These are phyloP conservation scores for Globisporangium splendens DNA, from an alignment of 352 stramenopile genomes.

Conservation along the genomic window DNA sequence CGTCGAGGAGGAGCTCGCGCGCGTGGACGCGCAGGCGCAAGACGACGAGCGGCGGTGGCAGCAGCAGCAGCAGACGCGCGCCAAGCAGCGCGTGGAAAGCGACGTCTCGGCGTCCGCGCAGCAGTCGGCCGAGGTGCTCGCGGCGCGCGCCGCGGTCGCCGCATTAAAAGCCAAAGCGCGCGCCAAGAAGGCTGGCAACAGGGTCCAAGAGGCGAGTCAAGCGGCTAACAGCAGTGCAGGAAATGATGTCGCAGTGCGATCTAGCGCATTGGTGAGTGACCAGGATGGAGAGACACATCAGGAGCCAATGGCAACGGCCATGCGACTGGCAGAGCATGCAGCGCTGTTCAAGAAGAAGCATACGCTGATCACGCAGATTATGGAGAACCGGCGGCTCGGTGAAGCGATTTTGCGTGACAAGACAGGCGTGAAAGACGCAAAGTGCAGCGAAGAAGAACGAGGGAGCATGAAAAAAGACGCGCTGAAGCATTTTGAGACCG, in stretches of 20 bases:
- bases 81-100: conserved; percentile 52
- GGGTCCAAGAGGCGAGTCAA: too few relatives aligned
- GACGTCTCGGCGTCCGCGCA: conserved; percentile 34
- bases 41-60: conserved; percentile 28
- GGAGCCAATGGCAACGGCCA: not conserved
- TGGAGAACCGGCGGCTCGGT: conserved; percentile 34
- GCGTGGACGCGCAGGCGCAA: conserved; percentile 38
- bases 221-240: not conserved
- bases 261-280: too few relatives aligned
- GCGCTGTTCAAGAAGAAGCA: conserved; percentile 45
- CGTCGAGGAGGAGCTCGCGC: conserved; percentile 60
- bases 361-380: conserved; percentile 41
- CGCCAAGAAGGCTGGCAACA: not conserved
- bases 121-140: conserved; percentile 56
- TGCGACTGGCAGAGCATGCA: conserved; percentile 27
- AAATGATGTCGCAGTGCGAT: not conserved
- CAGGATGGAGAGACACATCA: too few relatives aligned
- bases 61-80: conserved; percentile 27
- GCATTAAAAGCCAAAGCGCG: conserved; percentile 50
- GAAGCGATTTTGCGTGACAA: conserved; percentile 23
- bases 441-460: not conserved
- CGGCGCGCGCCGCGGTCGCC: conserved; percentile 60
- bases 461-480: conserved; percentile 11
- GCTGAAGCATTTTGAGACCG: conserved; percentile 25
- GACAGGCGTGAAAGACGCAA: not conserved